Base-by-base conservation (phyloP, 768 basidiomycete species). In the Termitomyces sp. region DNA sequence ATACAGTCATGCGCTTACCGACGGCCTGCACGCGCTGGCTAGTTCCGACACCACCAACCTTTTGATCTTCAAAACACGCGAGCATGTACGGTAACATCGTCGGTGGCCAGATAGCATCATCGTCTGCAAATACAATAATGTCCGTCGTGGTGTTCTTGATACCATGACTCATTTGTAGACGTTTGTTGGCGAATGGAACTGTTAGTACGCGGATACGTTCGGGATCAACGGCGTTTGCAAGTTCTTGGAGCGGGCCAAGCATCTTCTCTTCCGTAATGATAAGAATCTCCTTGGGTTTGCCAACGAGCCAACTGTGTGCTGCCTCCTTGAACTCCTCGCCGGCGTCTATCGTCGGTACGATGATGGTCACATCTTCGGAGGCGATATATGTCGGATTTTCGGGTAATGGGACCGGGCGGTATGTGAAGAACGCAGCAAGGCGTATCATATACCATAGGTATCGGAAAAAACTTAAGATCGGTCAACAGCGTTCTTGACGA, bases 291-390 rank as follows among this genome's bases (percentile, higher is more conserved):
- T 93, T 94, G 16, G 94, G 94, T 62, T 90, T 87, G 64, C 93
- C 91, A 62, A 85, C 86, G 60, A 97, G 88, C 94, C 93, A 96
- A 66, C 84, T 88, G 73, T 89, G 81, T 34, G 94, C 94, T 40
- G 92, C 92, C 70, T 93, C 89, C 75, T 92, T 91, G 78, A 95
- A 94, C 71, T 94, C 92, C 71, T 94, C 92, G 49, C 94, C 94
- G 3, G 94, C 93, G 68, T 97, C 94, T 66, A 97, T 95, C 59
- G 93, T 96, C 39, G 94, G 94, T 3, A 96, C 94, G 58, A 97
- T 93, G 68, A 96, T 95, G 41, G 94, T 97, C 62, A 97, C 94
- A 76, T 97, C 94, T 68, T 97, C 94, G 1, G 83, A 79, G 51
- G 93, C 89, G 65, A 90, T 75, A 68, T 95, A 96, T 21, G 93